Evolutionary conservation across 805 yeast species (phyloP).

Genomic region (Candida odintsovae): DNA sequence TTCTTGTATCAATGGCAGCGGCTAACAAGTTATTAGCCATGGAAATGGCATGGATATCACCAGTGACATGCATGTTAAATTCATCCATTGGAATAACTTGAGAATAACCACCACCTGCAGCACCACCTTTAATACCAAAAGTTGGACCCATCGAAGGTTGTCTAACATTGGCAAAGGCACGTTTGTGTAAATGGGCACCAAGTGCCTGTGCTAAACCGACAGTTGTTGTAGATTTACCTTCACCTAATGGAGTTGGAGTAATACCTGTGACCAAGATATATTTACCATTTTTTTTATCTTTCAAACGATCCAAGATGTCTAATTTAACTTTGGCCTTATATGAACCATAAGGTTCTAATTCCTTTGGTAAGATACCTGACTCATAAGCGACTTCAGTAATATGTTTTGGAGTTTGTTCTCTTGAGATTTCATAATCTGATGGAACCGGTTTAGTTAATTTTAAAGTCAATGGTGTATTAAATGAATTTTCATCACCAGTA

Average conservation of each 20-base stretch:
- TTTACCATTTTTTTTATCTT: constrained; percentile 62
- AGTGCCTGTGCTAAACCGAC: constrained; percentile 95
- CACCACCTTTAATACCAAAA: constrained; percentile 98
- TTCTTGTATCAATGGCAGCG: constrained; percentile 95
- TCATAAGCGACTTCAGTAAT: constrained; percentile 72
- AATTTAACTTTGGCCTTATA: constrained; percentile 85
- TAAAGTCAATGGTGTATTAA: constrained; percentile 44
- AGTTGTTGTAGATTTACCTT: constrained; percentile 95
- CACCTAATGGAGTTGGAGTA: constrained; percentile 97
- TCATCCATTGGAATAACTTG: constrained; percentile 99
- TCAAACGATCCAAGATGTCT: constrained; percentile 62
- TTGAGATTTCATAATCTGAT: constrained; percentile 83
- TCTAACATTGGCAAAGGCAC: constrained; percentile 89
- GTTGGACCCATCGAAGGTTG: constrained; percentile 99
- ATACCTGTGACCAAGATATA: constrained; percentile 94
- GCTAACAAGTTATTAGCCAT: constrained; percentile 92
- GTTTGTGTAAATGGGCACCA: constrained; percentile 80
- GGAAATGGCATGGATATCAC: constrained; percentile 94
- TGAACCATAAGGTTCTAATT: constrained; percentile 84
- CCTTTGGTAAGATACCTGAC: constrained; percentile 70
- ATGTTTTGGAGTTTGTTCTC: constrained; percentile 83
- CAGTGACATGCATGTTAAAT: constrained; percentile 95
- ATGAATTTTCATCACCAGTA: constrained; percentile 15
- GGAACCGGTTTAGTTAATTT: constrained; percentile 68
- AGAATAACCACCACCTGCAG: constrained; percentile 98